These are phyloP conservation scores for Berberis thunbergii DNA, from an alignment of 164 flowering plant genomes.

Conservation along the genomic window DNA sequence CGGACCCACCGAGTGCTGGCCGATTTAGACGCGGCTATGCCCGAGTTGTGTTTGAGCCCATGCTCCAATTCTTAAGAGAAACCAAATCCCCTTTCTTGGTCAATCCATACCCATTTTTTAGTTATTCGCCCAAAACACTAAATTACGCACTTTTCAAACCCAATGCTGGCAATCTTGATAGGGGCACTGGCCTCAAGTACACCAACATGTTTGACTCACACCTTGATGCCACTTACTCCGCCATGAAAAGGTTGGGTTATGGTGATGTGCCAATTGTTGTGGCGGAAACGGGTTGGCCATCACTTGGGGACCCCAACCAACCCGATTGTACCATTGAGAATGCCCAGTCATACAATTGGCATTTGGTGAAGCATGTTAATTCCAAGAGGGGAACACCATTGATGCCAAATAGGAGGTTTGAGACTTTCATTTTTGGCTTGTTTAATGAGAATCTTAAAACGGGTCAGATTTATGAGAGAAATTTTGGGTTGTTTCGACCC, in stretches of 20 bases:
- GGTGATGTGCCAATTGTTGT: constrained; percentile 63
- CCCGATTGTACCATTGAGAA: constrained; percentile 28
- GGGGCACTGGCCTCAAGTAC: constrained; percentile 31
- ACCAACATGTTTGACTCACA: constrained; percentile 55
- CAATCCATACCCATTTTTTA: constrained; percentile 80
- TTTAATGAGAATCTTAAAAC: constrained; percentile 74
- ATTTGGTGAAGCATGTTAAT: constrained; percentile 40
- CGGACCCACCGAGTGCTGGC: constrained; percentile 53
- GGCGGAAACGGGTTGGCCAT: constrained; percentile 93
- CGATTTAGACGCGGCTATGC: constrained; percentile 48
- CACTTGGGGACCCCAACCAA: constrained; percentile 43
- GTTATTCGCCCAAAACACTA: constrained; percentile 21
- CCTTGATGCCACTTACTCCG: constrained; percentile 49
- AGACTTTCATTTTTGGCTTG: constrained; percentile 58
- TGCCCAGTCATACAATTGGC: constrained; percentile 51
- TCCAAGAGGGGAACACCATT: constrained; percentile 72
- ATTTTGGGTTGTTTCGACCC: constrained; percentile 68
- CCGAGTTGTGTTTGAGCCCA: constrained; percentile 31
- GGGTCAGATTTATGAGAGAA: constrained; percentile 42
- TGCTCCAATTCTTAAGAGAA: constrained; percentile 46
- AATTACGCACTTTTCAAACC: constrained; percentile 48
- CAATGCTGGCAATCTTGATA: constrained; percentile 42
- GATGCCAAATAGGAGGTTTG: constrained; percentile 64
- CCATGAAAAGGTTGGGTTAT: constrained; percentile 64
- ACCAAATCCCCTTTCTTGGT: constrained; percentile 68